Percentiles rank a stretch among this genome's conserved stretches.
These are phyloP conservation scores for Alternaria brassicae DNA, from an alignment of 2,329 filamentous ascomycete genomes.

Conservation along the genomic window DNA sequence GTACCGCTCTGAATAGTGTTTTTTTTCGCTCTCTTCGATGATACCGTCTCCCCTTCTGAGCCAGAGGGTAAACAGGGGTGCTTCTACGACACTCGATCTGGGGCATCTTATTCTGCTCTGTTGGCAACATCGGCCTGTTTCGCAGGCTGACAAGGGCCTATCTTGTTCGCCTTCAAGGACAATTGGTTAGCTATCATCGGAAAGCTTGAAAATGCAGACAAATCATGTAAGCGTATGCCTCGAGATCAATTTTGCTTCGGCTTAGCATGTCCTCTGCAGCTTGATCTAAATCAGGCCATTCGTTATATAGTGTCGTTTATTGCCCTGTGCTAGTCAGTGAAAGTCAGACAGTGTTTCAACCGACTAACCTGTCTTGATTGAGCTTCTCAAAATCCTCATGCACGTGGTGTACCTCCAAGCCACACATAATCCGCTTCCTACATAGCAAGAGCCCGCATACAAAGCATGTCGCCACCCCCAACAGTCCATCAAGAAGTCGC, in stretches of 20 bases:
- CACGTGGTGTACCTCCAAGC: not conserved
- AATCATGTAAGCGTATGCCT: not conserved
- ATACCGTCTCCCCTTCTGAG: not conserved
- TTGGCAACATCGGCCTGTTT: no score
- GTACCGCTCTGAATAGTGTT: not conserved
- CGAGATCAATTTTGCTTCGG: not conserved
- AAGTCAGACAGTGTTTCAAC: not conserved
- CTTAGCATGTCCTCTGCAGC: not conserved
- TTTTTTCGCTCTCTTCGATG: not conserved
- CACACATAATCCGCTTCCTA: not conserved
- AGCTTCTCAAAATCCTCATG: not conserved
- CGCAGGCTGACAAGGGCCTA: not conserved
- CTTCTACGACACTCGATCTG: not conserved
- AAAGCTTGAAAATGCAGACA: not conserved
- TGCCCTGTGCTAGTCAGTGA: not conserved
- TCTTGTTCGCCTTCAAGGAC: not conserved
- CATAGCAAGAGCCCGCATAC: not conserved
- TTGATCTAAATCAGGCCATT: not conserved
- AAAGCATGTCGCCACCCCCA: no score
- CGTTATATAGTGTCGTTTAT: not conserved
- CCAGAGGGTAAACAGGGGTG: not conserved
- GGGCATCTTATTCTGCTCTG: conserved; percentile 54
- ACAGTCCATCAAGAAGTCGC: no score
- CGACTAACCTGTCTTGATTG: not conserved
- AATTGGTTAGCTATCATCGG: not conserved